Percentiles rank a stretch among this genome's conserved stretches.
Conservation (phyloP, 768 basidiomycete species). For the Termitomyces eurrhizus region DNA sequence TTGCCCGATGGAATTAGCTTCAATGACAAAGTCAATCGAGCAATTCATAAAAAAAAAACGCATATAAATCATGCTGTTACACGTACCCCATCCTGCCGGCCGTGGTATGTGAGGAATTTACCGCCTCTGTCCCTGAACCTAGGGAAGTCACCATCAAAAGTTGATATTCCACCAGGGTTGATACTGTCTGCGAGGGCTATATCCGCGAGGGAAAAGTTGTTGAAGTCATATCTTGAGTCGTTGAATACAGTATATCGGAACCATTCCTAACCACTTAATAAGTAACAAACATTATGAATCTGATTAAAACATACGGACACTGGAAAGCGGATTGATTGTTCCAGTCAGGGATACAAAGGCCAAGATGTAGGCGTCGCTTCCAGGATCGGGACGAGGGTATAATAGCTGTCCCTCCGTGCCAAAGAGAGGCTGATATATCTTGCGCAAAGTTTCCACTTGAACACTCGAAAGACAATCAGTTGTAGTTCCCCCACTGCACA, state of each 20-base stretch:
- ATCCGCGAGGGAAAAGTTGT: not conserved
- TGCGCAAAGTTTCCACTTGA: not conserved
- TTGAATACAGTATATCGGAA: constrained; percentile 3
- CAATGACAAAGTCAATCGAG: not conserved
- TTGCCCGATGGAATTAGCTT: constrained; percentile 4
- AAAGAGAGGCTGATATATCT: not conserved
- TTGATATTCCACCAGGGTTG: constrained; percentile 4
- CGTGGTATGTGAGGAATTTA: constrained; percentile 11
- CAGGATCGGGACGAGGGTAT: constrained; percentile 4
- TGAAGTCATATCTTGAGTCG: constrained; percentile 3
- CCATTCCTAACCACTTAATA: not conserved
- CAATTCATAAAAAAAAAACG: not conserved
- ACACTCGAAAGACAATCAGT: not conserved
- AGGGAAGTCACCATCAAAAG: constrained; percentile 5
- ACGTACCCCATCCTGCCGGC: constrained; percentile 3
- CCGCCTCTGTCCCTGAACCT: constrained; percentile 7
- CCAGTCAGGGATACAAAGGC: not conserved
- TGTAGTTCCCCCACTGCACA: not conserved
- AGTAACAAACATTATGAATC: not conserved
- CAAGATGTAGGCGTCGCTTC: not conserved
- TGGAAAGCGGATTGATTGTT: not conserved
- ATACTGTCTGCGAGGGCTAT: constrained; percentile 2
- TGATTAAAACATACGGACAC: not conserved
- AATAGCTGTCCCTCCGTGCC: not conserved
- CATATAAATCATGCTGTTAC: too few relatives aligned